Base-by-base conservation (phyloP, 805 yeast species). In the Candida chilensis region DNA sequence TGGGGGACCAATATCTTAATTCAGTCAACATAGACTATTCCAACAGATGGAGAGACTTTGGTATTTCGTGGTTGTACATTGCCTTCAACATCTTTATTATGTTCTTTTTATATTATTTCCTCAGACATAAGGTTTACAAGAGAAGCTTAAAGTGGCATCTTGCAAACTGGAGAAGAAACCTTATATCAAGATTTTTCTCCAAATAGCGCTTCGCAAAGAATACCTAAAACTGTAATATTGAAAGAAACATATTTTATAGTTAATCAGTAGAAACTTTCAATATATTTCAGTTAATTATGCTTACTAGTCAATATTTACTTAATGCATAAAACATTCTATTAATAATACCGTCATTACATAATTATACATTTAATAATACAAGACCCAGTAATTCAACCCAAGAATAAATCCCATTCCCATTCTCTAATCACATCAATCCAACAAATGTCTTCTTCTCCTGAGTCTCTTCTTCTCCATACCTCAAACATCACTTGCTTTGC, bases 1-100 rank as follows among this genome's bases (percentile, higher is more conserved):
- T 39, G 32, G 39, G 44, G 20, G 50, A 36, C 28, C 30, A 47
- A 22, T 53, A 60, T 28, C 54, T 59, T 35, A 40, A 62, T 4
- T 28, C 32, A 2, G 68, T 54, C 38, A 48, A 53, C 32, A 53
- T 63, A 29, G 38, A 39, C 16, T 64, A 59, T 52, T 32, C 39
- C 12, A 57, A 70, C 42, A 71, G 77, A 57, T 74, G 84, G 83
- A 72, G 82, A 64, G 71, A 77, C 45, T 63, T 64, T 39, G 84
- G 84, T 42, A 61, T 76, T 39, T 57, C 70, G 51, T 56, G 60
- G 57, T 64, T 51, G 16, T 66, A 47, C 47, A 58, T 64, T 31
- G 30, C 46, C 18, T 56, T 66, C 50, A 64, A 66, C 42, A 38
- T 57, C 17, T 27, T 35, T 30, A 60, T 55, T 9, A 67, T 69